These are phyloP conservation scores for Apophysomyces trapeziformis DNA, from an alignment of 371 early-diverging fungal genomes.

Conservation along the genomic window DNA sequence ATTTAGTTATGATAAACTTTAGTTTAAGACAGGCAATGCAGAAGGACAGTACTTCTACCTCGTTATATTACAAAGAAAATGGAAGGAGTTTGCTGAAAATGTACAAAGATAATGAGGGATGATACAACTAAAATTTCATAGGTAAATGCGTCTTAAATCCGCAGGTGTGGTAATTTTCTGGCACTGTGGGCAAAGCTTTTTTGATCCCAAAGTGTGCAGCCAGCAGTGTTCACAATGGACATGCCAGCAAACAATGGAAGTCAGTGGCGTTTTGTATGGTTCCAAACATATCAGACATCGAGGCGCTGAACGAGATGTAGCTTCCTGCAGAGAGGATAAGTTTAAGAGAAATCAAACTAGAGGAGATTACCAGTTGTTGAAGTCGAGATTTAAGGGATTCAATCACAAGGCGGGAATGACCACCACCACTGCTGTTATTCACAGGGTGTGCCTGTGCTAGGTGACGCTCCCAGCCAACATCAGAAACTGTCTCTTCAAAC, in stretches of 20 bases:
- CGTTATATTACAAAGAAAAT: slow-evolving; percentile 8
- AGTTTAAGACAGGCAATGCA: no score
- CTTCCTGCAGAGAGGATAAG: slow-evolving; percentile 31
- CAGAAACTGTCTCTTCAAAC: slow-evolving; percentile 45
- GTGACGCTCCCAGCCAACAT: slow-evolving; percentile 32
- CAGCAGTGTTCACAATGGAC: slow-evolving; percentile 92
- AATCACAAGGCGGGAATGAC: slow-evolving; percentile 58
- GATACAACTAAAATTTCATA: slow-evolving; percentile 48
- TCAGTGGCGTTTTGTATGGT: slow-evolving; percentile 71
- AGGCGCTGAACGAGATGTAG: slow-evolving; percentile 53
- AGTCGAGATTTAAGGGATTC: slow-evolving; percentile 79
- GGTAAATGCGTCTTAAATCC: slow-evolving; percentile 83
- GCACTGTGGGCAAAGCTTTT: slow-evolving; percentile 92
- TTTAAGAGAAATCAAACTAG: not conserved
- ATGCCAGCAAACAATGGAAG: slow-evolving; percentile 91
- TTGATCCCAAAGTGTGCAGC: slow-evolving; percentile 84
- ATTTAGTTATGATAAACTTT: no score
- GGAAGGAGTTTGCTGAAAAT: slow-evolving; percentile 2
- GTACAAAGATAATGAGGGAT: not conserved
- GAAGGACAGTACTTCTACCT: no score
- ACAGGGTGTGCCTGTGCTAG: slow-evolving; percentile 13
- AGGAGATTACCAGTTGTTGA: slow-evolving; percentile 54
- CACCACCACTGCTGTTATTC: slow-evolving; percentile 27
- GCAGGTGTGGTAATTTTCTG: slow-evolving; percentile 85
- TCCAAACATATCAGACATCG: slow-evolving; percentile 88